Conservation (phyloP, 2,329 filamentous ascomycete genomes). For the Elsinoe ampelina region DNA sequence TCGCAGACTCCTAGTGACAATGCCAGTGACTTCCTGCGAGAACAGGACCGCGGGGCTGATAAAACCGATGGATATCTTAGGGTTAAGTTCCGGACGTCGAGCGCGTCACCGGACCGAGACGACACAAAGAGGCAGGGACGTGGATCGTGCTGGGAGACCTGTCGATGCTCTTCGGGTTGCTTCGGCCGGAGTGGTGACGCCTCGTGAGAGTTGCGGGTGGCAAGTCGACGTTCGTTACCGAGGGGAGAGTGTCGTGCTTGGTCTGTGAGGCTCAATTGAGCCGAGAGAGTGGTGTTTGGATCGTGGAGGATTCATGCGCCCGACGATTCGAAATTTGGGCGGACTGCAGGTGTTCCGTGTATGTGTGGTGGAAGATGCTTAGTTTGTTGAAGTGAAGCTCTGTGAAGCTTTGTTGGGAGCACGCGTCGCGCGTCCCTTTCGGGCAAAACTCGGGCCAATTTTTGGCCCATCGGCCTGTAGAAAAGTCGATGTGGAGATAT, state of each 20-base stretch:
- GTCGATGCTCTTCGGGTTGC: conserved; percentile 51
- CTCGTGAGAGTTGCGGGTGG: conserved; percentile 50
- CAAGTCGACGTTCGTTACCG: conserved; percentile 69
- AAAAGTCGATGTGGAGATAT: neutral
- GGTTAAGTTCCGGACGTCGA: conserved; percentile 88
- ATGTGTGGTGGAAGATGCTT: neutral
- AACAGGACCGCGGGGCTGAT: conserved; percentile 32
- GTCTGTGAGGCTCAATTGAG: conserved; percentile 18
- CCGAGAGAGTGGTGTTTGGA: conserved; percentile 3
- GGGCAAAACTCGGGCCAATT: neutral
- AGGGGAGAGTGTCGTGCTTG: conserved; percentile 64
- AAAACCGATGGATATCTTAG: conserved; percentile 69
- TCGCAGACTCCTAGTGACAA: conserved; percentile 51
- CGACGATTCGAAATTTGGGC: neutral
- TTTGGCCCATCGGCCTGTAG: neutral
- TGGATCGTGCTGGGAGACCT: conserved; percentile 43
- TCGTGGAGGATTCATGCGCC: neutral
- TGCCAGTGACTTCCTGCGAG: conserved; percentile 50
- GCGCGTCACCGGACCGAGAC: conserved; percentile 43
- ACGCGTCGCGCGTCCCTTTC: conserved; percentile 4
- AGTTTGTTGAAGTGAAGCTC: neutral
- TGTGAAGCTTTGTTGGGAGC: neutral
- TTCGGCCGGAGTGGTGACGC: conserved; percentile 35
- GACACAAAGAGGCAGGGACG: conserved; percentile 20
- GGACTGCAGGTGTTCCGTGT: conserved; percentile 1